Base-by-base conservation (phyloP, 768 basidiomycete genomes). In the Roridomyces roridus region DNA sequence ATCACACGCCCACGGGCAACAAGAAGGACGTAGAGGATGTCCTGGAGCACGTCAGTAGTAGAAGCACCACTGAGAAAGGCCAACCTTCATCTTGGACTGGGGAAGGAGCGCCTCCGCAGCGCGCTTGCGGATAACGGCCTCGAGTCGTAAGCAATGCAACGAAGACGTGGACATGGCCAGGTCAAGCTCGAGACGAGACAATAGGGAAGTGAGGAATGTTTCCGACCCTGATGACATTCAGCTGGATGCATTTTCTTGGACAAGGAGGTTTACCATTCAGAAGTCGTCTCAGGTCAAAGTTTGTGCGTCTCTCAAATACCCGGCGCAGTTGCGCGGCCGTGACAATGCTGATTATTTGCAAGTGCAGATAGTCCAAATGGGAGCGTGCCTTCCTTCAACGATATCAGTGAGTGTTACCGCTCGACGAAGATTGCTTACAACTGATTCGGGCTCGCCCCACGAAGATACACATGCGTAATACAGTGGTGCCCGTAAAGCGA, bases 391-490 rank as follows among this genome's bases (percentile, higher is more conserved):
- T 87, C 52, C 83, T 87, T 88, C 76, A 80, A 75, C 69, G 79
- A 71, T 55, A 66, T 74, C 67, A 77, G 66, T 65, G 59, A 48
- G 51, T 49, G 39, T 47, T 31, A 26, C 23, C 36, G 35, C 45
- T 37, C 23, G 29, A 42, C 42, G 12, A 28, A 35, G 46, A 24
- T 46, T 45, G 12, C 93, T 75, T 75, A 98, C 96, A 61, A 98
- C 88, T 58, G 91, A 92, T 73, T 98, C 97, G 0, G 97, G 96
- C 72, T 98, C 97, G 12, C 92, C 92, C 92, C 93, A 96, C 11
- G 89, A 86, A 20, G 94, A 95, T 12, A 87, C 88, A 60, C 92
- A 96, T 25, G 89, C 94, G 66, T 96, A 92, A 72, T 98, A 98
- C 18, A 99, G 74, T 4, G 97, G 97, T 6, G 92, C 69, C 26